Base-by-base conservation (phyloP, 225 moss, liverwort and hornwort genomes). In the Takakia lepidozioides region DNA sequence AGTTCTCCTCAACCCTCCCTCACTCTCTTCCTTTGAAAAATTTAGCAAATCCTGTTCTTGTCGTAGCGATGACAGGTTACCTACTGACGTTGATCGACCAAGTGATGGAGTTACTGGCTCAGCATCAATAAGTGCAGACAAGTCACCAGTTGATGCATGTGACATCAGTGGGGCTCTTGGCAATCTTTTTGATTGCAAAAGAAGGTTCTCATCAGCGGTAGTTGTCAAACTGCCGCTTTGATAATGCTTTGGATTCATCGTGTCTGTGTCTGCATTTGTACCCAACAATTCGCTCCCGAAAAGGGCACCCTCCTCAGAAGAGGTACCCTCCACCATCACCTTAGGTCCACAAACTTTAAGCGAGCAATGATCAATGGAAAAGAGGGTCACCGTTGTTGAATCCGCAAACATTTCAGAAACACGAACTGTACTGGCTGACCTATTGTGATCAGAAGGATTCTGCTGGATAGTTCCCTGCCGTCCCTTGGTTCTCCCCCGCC, bases 351-450 rank as follows among this genome's bases (percentile, higher is more conserved):
- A 57, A 42, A 80, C 49, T 22, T 26, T 26, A 38, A 80, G 60
- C 39, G 54, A 59, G 40, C 74, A 80, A 29, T 54, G 47, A 60
- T 74, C 74, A 34, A 71, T 53, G 46, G 74, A 70, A 71, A 74
- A 80, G 46, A 70, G 63, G 38, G 67, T 74, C 46, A 61, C 46
- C 17, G 54, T 57, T 29, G 70, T 70, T 63, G n/a, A n/a, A n/a
- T 70, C 69, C 41, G 74, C 62, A 46, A 79, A 60, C 53, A 60
- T 56, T 19, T 46, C 14, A 20, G 66, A 69, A 63, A 73, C 73
- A 57, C 73, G 69, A 14, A 61, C 62, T 59, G 49, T 66, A 37
- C 78, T 67, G 58, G 69, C 66, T 30, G 67, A 26, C 62, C 69
- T 65, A 59, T 66, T 79, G 54, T 60, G 63, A 29, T 70, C 59